Evolutionary conservation across 2,329 filamentous ascomycete genomes (phyloP), one percentile per base, ranked within the genome.

Genomic region (Fonsecaea erecta): DNA sequence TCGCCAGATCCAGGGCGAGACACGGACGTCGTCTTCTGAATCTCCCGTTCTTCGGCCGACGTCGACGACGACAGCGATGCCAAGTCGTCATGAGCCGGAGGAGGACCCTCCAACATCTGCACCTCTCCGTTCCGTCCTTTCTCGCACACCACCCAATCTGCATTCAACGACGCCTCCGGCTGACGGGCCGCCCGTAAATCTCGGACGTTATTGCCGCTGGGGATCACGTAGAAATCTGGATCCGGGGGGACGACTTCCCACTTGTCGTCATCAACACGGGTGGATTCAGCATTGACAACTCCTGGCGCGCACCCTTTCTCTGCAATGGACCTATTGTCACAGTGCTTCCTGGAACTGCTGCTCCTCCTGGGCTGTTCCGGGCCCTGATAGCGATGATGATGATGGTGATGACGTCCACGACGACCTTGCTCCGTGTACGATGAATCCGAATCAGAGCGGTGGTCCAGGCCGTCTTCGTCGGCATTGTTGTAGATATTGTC

Each of bases 201-300:
- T 14, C n/a, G 26, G 7, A 7, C 30, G 3, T 59, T 24, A 7
- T 59, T 24, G 18, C 32, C 51, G 12, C 30, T 28, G n/a, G 24
- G 32, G n/a, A 60, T 40, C n/a, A 60, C 32, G 26, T 60, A n/a
- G 43, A 43, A 60, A 9, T 60, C 57, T 11, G 57, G 57, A 16
- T 60, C 16, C 3, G n/a, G 18, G 4, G 43, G 43, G 5, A 60
- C 57, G 4, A 60, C 21, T 51, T 60, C 40, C 57, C 57, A 60
- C 2, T 48, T 30, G 8, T 35, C 51, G 26, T 48, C 37, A 34
- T 14, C 18, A 24, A 11, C 30, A 53, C 5, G 11, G 26, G 28
- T 18, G 32, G 16, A 4, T 16, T 8, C 32, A 37, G 18, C 54
- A 57, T 5, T 46, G 35, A 16, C 54, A 11, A 57, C 26, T 18